phyloP scores from a whole-genome alignment of 2,329 filamentous ascomycete genomes.

The Beauveria asiatica region DNA sequence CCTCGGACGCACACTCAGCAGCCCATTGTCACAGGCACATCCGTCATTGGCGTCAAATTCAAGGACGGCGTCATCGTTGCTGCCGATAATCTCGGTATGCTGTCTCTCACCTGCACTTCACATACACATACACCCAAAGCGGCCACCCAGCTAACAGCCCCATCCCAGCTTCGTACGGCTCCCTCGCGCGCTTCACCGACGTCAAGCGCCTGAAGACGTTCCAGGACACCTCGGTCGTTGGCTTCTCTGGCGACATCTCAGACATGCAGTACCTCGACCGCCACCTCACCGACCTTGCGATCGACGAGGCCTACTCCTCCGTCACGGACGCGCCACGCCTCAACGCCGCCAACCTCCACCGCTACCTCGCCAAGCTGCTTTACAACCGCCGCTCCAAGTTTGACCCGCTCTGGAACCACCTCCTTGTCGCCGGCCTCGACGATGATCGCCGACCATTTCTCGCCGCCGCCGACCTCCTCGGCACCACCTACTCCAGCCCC shows the following conservation, averaged over 20 bases:
- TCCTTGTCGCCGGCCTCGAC: conserved; percentile 85
- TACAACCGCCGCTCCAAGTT: conserved; percentile 93
- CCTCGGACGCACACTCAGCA: conserved; percentile 84
- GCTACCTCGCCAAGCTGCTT: conserved; percentile 90
- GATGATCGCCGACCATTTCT: conserved; percentile 76
- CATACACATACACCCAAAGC: background rate
- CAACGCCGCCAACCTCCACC: conserved; percentile 90
- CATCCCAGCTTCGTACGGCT: conserved; percentile 81
- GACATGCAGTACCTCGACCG: conserved; percentile 99
- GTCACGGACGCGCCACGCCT: conserved; percentile 38
- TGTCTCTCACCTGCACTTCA: background rate
- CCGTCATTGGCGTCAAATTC: conserved; percentile 91
- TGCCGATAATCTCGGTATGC: conserved; percentile 85
- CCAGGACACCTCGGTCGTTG: conserved; percentile 73
- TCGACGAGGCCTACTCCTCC: conserved; percentile 73
- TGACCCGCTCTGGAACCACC: conserved; percentile 94
- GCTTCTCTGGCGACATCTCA: conserved; percentile 93
- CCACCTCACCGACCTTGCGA: conserved; percentile 76
- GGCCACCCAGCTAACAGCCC: background rate
- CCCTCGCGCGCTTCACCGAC: conserved; percentile 90
- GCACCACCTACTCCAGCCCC: conserved; percentile 82
- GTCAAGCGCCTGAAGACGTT: conserved; percentile 92
- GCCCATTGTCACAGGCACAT: conserved; percentile 92
- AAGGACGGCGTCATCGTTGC: conserved; percentile 94
- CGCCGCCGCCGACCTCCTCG: conserved; percentile 82